These are phyloP conservation scores for Knoxdaviesia proteae DNA, from an alignment of 2,329 filamentous ascomycete species.

Conservation along the genomic window DNA sequence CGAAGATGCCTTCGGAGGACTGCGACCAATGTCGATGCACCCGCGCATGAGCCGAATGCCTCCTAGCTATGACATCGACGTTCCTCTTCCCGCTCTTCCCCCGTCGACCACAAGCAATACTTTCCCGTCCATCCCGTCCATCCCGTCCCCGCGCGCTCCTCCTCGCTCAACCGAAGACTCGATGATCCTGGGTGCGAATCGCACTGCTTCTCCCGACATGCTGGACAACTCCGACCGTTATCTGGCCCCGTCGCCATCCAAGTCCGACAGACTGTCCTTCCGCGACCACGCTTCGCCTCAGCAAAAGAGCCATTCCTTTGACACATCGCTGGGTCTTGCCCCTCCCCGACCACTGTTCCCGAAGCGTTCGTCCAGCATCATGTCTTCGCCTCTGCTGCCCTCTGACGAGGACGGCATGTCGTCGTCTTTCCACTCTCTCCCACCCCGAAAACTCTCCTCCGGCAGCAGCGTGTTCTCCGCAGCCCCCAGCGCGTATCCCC, in stretches of 20 bases:
- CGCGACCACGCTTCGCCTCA: slow-evolving; percentile 6
- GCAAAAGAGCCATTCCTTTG: slow-evolving; percentile 1
- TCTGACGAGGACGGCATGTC: slow-evolving; percentile 48
- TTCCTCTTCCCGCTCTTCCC: not conserved
- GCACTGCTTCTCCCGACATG: no score
- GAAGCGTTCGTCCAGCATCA: slow-evolving; percentile 35
- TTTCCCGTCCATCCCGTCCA: slow-evolving; percentile 17
- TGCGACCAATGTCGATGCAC: slow-evolving; percentile 53
- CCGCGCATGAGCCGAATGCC: slow-evolving; percentile 49
- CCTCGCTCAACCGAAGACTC: slow-evolving; percentile 23
- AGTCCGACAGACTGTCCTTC: slow-evolving; percentile 2
- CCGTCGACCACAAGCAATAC: slow-evolving; percentile 13
- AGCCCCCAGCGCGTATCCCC: slow-evolving; percentile 35
- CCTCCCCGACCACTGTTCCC: slow-evolving; percentile 28
- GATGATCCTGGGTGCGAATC: no score
- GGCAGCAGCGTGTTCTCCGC: slow-evolving; percentile 33
- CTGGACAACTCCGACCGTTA: no score
- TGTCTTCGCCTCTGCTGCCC: slow-evolving; percentile 41
- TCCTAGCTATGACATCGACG: slow-evolving; percentile 18
- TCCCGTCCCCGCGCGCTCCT: slow-evolving; percentile 26
- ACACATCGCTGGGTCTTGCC: slow-evolving; percentile 18
- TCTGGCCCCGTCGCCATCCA: not conserved
- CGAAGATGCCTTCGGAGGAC: slow-evolving; percentile 29
- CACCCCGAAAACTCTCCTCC: slow-evolving; percentile 57
- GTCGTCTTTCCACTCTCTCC: slow-evolving; percentile 39